These are phyloP conservation scores for Laetiporus sulphureus DNA, from an alignment of 1,284 basidiomycete genomes.

Conservation along the genomic window DNA sequence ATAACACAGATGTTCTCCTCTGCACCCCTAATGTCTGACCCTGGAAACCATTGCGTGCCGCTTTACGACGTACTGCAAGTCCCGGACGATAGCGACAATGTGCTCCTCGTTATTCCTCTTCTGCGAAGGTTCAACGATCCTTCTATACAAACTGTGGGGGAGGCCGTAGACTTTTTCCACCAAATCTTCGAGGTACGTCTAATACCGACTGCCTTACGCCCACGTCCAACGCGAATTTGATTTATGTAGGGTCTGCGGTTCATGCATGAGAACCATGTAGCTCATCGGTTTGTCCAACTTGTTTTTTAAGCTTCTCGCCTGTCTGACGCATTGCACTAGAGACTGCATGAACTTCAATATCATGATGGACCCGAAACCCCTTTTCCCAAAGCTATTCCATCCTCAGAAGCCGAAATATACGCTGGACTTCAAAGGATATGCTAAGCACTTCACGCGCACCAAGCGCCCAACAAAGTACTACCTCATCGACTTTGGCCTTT, in stretches of 20 bases:
- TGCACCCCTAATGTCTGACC: constrained; percentile 1
- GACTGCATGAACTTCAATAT: constrained; percentile 33
- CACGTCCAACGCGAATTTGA: no score
- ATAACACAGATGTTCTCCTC: constrained; percentile 9
- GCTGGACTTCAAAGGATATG: constrained; percentile 14
- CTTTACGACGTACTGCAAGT: constrained; percentile 14
- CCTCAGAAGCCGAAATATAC: constrained; percentile 10
- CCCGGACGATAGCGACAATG: constrained; percentile 4
- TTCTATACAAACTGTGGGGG: constrained; percentile 12
- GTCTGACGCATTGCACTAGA: constrained; percentile 18
- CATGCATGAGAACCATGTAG: constrained; percentile 14
- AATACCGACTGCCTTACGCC: no score
- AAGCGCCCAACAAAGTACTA: constrained; percentile 26
- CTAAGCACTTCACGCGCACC: constrained; percentile 25
- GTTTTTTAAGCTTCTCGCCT: not conserved
- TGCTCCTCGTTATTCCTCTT: constrained; percentile 17
- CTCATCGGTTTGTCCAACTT: constrained; percentile 11
- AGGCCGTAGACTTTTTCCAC: constrained; percentile 15
- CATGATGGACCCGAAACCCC: constrained; percentile 29
- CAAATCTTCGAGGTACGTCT: constrained; percentile 7
- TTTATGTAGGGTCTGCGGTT: constrained; percentile 12
- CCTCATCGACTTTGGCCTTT: constrained; percentile 32
- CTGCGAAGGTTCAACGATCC: constrained; percentile 14
- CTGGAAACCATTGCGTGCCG: constrained; percentile 15
- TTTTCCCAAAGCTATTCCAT: constrained; percentile 25